phyloP scores from a whole-genome alignment of 164 flowering plant species.

The Dillenia turbinata region DNA sequence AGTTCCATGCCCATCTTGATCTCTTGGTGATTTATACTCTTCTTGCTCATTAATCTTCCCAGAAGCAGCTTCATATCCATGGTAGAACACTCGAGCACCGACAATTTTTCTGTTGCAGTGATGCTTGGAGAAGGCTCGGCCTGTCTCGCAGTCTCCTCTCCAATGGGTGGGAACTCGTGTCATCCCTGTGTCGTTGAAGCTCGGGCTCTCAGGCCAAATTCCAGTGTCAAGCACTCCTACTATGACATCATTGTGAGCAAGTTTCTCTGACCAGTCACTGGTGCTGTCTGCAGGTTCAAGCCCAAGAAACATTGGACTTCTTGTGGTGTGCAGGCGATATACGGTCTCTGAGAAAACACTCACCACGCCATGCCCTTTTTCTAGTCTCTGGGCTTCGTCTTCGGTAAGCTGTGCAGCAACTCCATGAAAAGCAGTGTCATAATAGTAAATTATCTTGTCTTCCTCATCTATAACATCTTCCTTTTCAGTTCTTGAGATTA shows the following conservation, averaged over 20 bases:
- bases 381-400: slow-evolving; percentile 36
- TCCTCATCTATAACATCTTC: slow-evolving; percentile 6
- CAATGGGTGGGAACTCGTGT: slow-evolving; percentile 35
- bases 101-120: slow-evolving; percentile 56
- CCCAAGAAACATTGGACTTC: slow-evolving; percentile 62
- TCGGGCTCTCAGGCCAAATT: slow-evolving; percentile 65
- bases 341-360: slow-evolving; percentile 37
- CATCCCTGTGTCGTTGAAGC: slow-evolving; percentile 59
- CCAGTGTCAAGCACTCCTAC: slow-evolving; percentile 71
- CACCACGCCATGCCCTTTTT: slow-evolving; percentile 37
- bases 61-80: slow-evolving; percentile 54
- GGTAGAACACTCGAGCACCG: slow-evolving; percentile 57
- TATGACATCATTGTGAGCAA: slow-evolving; percentile 37
- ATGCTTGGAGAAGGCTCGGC: slow-evolving; percentile 32
- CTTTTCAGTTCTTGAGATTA: not conserved
- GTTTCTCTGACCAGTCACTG: slow-evolving; percentile 20
- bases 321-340: slow-evolving; percentile 59
- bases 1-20: slow-evolving; percentile 76
- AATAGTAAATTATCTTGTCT: slow-evolving; percentile 44
- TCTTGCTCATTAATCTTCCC: slow-evolving; percentile 48
- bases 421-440: slow-evolving; percentile 56
- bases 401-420: slow-evolving; percentile 45
- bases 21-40: slow-evolving; percentile 64
- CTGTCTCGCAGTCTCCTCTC: slow-evolving; percentile 52
- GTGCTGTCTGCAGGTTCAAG: slow-evolving; percentile 30